Evolutionary conservation across 192 early-diverging fungal species (phyloP).

Genomic region (Coemansia sp.): DNA sequence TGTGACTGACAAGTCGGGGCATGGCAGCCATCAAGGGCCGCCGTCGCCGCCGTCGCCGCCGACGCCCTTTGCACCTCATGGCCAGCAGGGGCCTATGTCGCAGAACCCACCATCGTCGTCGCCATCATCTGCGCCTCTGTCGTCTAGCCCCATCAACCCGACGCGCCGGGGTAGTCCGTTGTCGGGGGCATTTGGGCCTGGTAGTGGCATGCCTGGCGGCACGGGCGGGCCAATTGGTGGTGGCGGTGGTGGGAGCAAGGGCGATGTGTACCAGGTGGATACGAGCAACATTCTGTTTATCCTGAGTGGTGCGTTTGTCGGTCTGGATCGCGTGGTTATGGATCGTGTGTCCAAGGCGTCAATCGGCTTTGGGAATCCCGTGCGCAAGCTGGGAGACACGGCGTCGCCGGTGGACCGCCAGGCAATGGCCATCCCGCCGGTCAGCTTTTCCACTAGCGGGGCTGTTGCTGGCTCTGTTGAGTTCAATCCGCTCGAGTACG

Average conservation of each 20-base stretch:
- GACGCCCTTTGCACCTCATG: slow-evolving; percentile 13
- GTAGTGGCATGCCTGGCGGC: neutral
- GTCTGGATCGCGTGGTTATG: slow-evolving; percentile 72
- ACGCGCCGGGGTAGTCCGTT: slow-evolving; percentile 1
- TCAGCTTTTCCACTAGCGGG: slow-evolving; percentile 15
- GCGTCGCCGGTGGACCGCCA: slow-evolving; percentile 20
- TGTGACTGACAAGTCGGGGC: slow-evolving; percentile 74
- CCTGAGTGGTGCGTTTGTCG: slow-evolving; percentile 83
- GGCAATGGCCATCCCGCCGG: slow-evolving; percentile 22
- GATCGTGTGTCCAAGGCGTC: slow-evolving; percentile 74
- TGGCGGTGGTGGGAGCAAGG: slow-evolving; percentile 46
- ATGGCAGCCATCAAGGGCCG: slow-evolving; percentile 22
- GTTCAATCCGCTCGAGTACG: slow-evolving; percentile 57
- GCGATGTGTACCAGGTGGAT: slow-evolving; percentile 80
- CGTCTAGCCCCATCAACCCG: slow-evolving; percentile 20
- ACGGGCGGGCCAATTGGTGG: slow-evolving; percentile 2
- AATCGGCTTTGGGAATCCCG: slow-evolving; percentile 70
- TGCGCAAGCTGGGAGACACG: slow-evolving; percentile 41
- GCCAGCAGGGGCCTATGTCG: slow-evolving; percentile 8
- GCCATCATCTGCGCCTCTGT: slow-evolving; percentile 6
- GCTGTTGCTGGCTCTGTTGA: no score
- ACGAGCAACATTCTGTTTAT: slow-evolving; percentile 90
- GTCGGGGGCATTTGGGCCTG: slow-evolving; percentile 1
- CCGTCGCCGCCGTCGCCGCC: slow-evolving; percentile 20
- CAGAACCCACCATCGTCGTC: slow-evolving; percentile 8